A percentile compares a stretch with the other conserved stretches of the same genome.
Evolutionary conservation across 208 protist genomes (phyloP).

Genomic region (Trypanosoma melophagium): DNA sequence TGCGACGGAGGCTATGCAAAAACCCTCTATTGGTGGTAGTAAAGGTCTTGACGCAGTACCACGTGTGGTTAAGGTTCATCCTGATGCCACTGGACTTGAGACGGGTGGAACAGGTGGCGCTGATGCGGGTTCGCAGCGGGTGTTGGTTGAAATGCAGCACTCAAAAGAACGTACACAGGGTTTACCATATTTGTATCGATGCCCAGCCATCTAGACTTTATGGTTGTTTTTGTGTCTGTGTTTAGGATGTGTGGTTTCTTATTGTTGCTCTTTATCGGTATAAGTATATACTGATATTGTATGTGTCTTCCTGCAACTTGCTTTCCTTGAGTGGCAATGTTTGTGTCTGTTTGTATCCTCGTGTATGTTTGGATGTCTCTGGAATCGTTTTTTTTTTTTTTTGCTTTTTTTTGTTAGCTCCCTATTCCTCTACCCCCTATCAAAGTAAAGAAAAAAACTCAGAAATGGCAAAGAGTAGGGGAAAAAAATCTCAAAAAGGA

Average conservation of each 20-base stretch:
- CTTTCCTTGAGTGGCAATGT: background rate
- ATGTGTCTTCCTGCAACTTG: too few species aligned
- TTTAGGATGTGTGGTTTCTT: background rate
- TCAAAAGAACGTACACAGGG: constrained; percentile 87
- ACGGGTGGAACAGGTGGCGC: constrained; percentile 3
- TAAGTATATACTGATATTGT: constrained; percentile 4
- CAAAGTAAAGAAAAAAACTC: too few species aligned
- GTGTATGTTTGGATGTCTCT: constrained; percentile 7
- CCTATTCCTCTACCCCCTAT: too few species aligned
- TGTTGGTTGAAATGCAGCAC: constrained; percentile 75
- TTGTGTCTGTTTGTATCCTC: constrained; percentile 19
- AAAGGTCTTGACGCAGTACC: constrained; percentile 36
- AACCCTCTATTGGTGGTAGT: constrained; percentile 16
- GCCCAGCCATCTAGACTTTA: constrained; percentile 80
- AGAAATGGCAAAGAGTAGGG: too few species aligned
- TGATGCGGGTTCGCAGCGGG: constrained; percentile 27
- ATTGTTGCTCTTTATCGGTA: background rate
- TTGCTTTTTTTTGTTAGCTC: too few species aligned
- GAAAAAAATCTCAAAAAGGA: too few species aligned
- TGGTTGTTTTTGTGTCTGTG: constrained; percentile 1
- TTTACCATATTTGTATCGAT: constrained; percentile 91
- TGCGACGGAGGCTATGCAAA: constrained; percentile 43
- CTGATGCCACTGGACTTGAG: constrained; percentile 35
- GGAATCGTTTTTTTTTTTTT: too few species aligned
- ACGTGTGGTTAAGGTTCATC: constrained; percentile 46